phyloP scores from a whole-genome alignment of 495 filamentous ascomycete species.

The Penicillium chermesinum region DNA sequence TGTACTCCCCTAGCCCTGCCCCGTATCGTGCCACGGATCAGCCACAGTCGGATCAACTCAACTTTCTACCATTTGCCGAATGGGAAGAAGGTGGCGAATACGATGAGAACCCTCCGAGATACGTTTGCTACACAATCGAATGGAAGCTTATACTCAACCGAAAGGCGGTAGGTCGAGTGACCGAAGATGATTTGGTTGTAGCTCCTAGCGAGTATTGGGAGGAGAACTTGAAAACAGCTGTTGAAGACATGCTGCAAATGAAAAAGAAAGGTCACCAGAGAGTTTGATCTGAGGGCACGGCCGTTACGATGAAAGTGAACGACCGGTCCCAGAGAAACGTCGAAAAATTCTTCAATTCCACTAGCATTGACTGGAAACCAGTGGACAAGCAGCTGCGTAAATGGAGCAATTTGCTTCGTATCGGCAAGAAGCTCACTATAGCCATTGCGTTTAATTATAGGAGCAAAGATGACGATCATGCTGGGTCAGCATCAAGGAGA shows the following conservation, averaged over 20 bases:
- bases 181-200: conserved; percentile 7
- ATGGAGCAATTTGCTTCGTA: conserved; percentile 15
- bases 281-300: conserved; percentile 9
- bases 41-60: not conserved
- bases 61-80: not conserved
- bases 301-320: conserved; percentile 5
- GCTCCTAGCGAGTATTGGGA: conserved; percentile 2
- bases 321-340: conserved; percentile 6
- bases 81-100: not conserved
- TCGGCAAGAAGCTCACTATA: conserved; percentile 11
- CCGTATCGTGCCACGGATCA: not conserved
- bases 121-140: conserved; percentile 4
- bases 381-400: conserved; percentile 15
- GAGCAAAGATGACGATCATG: conserved; percentile 1
- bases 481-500: conserved; percentile 1
- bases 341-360: conserved; percentile 8
- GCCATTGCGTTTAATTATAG: conserved; percentile 10
- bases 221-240: not conserved
- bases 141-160: conserved; percentile 9
- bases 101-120: not conserved
- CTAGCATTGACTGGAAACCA: conserved; percentile 4
- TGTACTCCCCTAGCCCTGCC: conserved; percentile 2
- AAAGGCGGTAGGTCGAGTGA: conserved; percentile 7
- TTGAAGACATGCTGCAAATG: conserved; percentile 10
- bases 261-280: conserved; percentile 9